These are phyloP conservation scores for Boletus fagicola DNA, from an alignment of 768 basidiomycete genomes.

Conservation along the genomic window DNA sequence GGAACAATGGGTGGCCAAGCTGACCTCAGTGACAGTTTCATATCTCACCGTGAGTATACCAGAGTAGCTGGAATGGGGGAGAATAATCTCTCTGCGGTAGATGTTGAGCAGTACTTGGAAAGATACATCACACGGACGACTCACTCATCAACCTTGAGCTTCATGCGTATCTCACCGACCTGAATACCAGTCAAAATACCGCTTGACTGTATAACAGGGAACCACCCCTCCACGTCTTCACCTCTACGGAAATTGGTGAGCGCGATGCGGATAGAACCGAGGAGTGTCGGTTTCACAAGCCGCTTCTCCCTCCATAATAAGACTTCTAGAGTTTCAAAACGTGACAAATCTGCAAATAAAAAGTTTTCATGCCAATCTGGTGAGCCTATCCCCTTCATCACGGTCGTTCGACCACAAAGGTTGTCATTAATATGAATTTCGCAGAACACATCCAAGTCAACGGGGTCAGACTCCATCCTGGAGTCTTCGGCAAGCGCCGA, in stretches of 20 bases:
- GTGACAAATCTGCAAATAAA: slow-evolving; percentile 70
- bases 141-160: slow-evolving; percentile 74
- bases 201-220: slow-evolving; percentile 61
- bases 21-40: background rate
- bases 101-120: slow-evolving; percentile 6
- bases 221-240: slow-evolving; percentile 82
- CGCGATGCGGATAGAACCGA: slow-evolving; percentile 65
- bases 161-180: slow-evolving; percentile 73
- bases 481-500: slow-evolving; percentile 33
- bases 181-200: slow-evolving; percentile 51
- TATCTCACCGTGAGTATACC: slow-evolving; percentile 54
- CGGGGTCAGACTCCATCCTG: slow-evolving; percentile 45
- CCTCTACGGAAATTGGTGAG: slow-evolving; percentile 71
- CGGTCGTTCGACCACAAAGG: slow-evolving; percentile 70
- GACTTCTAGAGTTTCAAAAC: slow-evolving; percentile 69
- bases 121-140: slow-evolving; percentile 21
- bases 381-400: slow-evolving; percentile 61
- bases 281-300: slow-evolving; percentile 47
- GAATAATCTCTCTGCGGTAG: slow-evolving; percentile 65
- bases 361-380: slow-evolving; percentile 87
- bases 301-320: slow-evolving; percentile 70
- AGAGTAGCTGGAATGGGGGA: slow-evolving; percentile 64
- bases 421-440: slow-evolving; percentile 71
- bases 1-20: background rate
- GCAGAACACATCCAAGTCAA: slow-evolving; percentile 73